Evolutionary conservation across 805 yeast genomes (phyloP).

Genomic region (Maudiozyma serrabonitensis): DNA sequence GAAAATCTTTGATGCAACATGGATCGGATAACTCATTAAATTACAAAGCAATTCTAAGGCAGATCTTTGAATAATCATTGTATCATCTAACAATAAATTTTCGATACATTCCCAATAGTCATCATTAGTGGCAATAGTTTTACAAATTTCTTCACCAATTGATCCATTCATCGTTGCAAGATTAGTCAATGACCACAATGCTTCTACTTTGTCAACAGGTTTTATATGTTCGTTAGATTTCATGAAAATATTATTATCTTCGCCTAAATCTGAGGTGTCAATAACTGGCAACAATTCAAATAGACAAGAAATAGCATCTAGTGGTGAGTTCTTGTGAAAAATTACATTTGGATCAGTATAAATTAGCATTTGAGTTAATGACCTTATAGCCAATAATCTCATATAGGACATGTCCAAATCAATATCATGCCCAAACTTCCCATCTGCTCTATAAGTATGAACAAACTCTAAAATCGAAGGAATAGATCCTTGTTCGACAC

Average conservation of each 20-base stretch:
- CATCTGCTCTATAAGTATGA: not conserved
- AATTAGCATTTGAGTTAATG: constrained; percentile 36
- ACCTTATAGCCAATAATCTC: constrained; percentile 31
- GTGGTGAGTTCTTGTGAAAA: constrained; percentile 34
- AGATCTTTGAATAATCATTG: constrained; percentile 44
- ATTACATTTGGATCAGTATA: constrained; percentile 38
- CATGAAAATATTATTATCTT: constrained; percentile 5
- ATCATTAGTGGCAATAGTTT: constrained; percentile 23
- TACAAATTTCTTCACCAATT: constrained; percentile 31
- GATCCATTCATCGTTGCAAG: constrained; percentile 41
- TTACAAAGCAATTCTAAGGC: constrained; percentile 58
- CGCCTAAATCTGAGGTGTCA: not conserved
- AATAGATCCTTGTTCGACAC: constrained; percentile 41
- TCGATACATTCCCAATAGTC: constrained; percentile 41
- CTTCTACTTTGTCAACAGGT: constrained; percentile 37
- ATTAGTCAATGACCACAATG: constrained; percentile 60
- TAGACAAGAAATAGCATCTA: constrained; percentile 36
- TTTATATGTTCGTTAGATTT: constrained; percentile 13
- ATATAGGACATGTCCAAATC: constrained; percentile 4
- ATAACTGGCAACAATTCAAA: constrained; percentile 31
- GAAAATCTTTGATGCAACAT: constrained; percentile 46
- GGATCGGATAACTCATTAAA: constrained; percentile 34
- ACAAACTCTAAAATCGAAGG: constrained; percentile 33
- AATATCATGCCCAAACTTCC: not conserved
- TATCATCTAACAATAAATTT: constrained; percentile 35